A percentile compares a stretch with the other conserved stretches of the same genome.
Evolutionary conservation across 805 yeast species (phyloP).

Genomic region (Pichia paraexigua): DNA sequence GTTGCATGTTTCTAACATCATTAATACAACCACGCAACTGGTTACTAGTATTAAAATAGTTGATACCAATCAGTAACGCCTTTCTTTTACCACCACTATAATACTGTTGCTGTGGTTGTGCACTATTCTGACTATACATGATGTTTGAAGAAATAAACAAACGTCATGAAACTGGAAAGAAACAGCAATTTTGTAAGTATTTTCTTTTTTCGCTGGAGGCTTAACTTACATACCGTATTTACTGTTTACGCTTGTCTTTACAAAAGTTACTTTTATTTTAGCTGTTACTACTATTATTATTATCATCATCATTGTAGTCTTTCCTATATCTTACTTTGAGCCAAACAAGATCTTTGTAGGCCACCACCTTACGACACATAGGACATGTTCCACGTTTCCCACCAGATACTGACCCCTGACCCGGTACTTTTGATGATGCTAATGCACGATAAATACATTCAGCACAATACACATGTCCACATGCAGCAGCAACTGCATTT

Average conservation of each 20-base stretch:
- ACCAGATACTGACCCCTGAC: constrained; percentile 1
- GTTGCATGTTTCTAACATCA: constrained; percentile 52
- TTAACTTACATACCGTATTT: too few species aligned
- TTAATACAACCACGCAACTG: constrained; percentile 73
- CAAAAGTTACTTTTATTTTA: too few species aligned
- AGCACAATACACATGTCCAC: constrained; percentile 53
- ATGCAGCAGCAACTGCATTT: constrained; percentile 40
- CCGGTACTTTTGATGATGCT: constrained; percentile 33
- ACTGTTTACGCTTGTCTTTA: too few species aligned
- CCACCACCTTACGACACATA: constrained; percentile 26
- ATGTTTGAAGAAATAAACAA: background rate
- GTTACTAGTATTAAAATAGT: constrained; percentile 59
- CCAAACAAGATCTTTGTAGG: constrained; percentile 27
- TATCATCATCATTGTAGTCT: background rate
- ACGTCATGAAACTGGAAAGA: background rate
- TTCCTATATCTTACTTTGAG: constrained; percentile 18
- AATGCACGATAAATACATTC: constrained; percentile 45
- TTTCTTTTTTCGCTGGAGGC: background rate
- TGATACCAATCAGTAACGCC: constrained; percentile 72
- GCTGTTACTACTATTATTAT: too few species aligned
- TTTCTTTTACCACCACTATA: constrained; percentile 34
- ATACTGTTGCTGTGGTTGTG: background rate
- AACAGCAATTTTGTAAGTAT: background rate
- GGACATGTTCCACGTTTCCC: constrained; percentile 25
- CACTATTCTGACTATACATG: background rate